These are phyloP conservation scores for Xylaria sp. DNA, from an alignment of 2,329 filamentous ascomycete species.

Conservation along the genomic window DNA sequence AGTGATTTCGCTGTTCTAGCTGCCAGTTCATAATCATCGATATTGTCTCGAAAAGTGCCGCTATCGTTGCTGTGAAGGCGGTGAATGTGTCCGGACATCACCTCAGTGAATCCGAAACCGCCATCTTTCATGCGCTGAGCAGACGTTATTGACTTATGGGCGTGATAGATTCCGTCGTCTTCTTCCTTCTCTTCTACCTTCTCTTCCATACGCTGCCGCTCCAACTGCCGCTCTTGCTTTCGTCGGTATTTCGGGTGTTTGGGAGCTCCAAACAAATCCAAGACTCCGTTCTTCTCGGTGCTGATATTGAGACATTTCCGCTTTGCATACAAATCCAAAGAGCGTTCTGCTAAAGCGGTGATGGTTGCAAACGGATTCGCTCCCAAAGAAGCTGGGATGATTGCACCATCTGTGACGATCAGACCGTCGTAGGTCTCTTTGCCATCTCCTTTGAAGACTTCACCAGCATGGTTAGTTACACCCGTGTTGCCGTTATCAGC, in stretches of 20 bases:
- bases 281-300: slow-evolving; percentile 56
- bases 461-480: slow-evolving; percentile 69
- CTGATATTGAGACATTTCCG: slow-evolving; percentile 57
- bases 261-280: slow-evolving; percentile 66
- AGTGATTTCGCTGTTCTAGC: slow-evolving; percentile 62
- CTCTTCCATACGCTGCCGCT: slow-evolving; percentile 42
- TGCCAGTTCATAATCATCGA: slow-evolving; percentile 63
- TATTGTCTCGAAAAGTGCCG: slow-evolving; percentile 57
- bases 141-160: slow-evolving; percentile 52
- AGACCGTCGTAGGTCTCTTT: slow-evolving; percentile 65
- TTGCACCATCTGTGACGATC: slow-evolving; percentile 69
- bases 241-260: slow-evolving; percentile 46
- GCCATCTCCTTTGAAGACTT: slow-evolving; percentile 65
- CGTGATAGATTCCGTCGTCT: slow-evolving; percentile 50
- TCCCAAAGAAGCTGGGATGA: slow-evolving; percentile 70
- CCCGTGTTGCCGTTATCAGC: slow-evolving; percentile 66
- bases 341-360: slow-evolving; percentile 72
- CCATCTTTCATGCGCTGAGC: slow-evolving; percentile 57
- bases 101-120: slow-evolving; percentile 70
- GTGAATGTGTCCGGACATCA: slow-evolving; percentile 71
- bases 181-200: slow-evolving; percentile 50
- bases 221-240: slow-evolving; percentile 35
- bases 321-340: slow-evolving; percentile 62
- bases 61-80: slow-evolving; percentile 35
- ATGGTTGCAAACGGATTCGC: slow-evolving; percentile 77